Base-by-base conservation (phyloP, 257 asterid genomes). In the Jacaranda mimosifolia region DNA sequence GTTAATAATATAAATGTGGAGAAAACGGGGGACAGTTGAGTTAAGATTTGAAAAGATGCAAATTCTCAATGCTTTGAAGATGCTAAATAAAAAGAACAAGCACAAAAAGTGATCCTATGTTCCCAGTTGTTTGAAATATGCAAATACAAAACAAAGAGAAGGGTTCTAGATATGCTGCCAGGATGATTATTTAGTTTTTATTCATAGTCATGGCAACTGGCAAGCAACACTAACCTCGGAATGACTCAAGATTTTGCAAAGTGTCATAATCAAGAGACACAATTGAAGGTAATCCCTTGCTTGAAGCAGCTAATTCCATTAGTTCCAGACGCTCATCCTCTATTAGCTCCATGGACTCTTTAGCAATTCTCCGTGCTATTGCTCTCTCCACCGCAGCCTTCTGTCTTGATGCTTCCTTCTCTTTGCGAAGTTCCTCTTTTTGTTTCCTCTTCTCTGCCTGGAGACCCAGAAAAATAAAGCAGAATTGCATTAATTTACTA, bases 291-390 rank as follows among this genome's bases (percentile, higher is more conserved):
- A 96, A 81, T 60, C 97, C 96, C 86, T 89, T 96, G 87, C 91
- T 88, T 62, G 91, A 83, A 79, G 98, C 96, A 81, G 98, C 98
- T 84, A 96, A 80, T 76, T 96, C 99, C 99, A 96, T 96, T 58
- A 96, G 86, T 77, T 96, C 99, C 48, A 96, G 88, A 18, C 99
- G 98, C 80, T 96, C 99, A 80, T 96, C 99, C 86, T 96, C 99
- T 72, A 96, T 96, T 58, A 96, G 89, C 86, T 93, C 99, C 96
- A 87, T 77, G 59, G 97, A 93, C 83, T 93, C 99, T 80, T 92
- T 96, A 62, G 98, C 98, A 76, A 96, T 90, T 85, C 84, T 91
- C 62, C 97, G 94, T 42, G 97, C 96, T 62, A 96, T 84, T 46
- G 99, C 99, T 88, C 91, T 91, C 86, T 92, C 99, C 87, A 87